Evolutionary conservation across 768 basidiomycete genomes (phyloP).

Genomic region (Hypsizygus marmoreus): DNA sequence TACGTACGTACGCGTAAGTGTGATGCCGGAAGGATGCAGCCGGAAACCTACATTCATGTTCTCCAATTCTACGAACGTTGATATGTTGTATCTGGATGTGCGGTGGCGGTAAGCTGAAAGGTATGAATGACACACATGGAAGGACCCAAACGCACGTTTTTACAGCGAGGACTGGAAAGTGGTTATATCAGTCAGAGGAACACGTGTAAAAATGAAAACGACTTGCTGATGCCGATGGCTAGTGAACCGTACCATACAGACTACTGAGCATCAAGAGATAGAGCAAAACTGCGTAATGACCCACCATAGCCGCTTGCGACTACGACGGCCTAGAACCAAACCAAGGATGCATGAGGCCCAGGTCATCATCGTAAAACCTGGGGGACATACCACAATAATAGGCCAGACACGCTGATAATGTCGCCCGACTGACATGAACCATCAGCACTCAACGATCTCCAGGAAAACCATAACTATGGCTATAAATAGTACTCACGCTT

Average conservation of each 20-base stretch:
- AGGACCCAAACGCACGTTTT: constrained; percentile 18
- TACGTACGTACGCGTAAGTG: neutral
- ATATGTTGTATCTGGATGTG: constrained; percentile 10
- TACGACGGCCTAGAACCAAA: constrained; percentile 11
- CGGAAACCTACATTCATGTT: constrained; percentile 15
- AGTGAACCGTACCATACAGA: neutral
- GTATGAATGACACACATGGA: too few relatives aligned
- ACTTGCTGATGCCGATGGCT: constrained; percentile 23
- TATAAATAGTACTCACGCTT: constrained; percentile 21
- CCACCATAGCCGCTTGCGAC: constrained; percentile 23
- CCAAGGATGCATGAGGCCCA: constrained; percentile 2
- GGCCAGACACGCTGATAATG: constrained; percentile 21
- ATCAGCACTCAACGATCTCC: neutral
- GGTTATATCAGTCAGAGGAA: neutral
- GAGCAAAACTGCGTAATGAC: too few relatives aligned
- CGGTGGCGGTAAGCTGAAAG: neutral
- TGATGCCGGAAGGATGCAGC: neutral
- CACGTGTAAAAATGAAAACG: neutral
- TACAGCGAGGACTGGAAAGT: constrained; percentile 16
- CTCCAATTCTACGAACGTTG: constrained; percentile 14
- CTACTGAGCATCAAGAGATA: too few relatives aligned
- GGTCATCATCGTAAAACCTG: neutral
- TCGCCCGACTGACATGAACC: constrained; percentile 15
- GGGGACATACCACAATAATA: constrained; percentile 14
- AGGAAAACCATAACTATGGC: neutral